Conservation (phyloP, 768 basidiomycete species). For the Termitomyces sp. region DNA sequence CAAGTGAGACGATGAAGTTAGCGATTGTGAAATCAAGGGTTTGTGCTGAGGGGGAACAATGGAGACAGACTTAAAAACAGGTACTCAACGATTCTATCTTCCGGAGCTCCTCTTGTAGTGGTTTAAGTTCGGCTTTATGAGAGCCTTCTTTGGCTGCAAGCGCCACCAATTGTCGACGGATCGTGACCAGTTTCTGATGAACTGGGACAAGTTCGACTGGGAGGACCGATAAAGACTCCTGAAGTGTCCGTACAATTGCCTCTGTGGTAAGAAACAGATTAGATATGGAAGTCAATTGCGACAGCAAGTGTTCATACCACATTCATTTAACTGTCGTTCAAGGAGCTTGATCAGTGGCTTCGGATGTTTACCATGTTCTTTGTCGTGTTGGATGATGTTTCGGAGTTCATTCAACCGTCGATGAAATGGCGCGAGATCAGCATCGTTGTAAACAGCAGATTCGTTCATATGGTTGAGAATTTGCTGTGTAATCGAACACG, state of each 20-base stretch:
- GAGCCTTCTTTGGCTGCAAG: constrained; percentile 86
- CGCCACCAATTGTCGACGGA: constrained; percentile 86
- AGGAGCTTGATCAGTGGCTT: constrained; percentile 86
- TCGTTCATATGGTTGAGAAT: constrained; percentile 95
- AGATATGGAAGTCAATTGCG: background rate
- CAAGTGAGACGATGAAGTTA: constrained; percentile 12
- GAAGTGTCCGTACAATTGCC: constrained; percentile 70
- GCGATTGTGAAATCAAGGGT: constrained; percentile 14
- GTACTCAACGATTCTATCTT: constrained; percentile 94
- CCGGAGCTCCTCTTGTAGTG: constrained; percentile 87
- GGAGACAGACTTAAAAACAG: constrained; percentile 33
- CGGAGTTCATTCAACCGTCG: constrained; percentile 79
- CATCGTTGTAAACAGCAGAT: constrained; percentile 89
- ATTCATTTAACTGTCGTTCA: constrained; percentile 87
- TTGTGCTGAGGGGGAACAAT: constrained; percentile 22
- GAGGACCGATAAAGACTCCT: constrained; percentile 82
- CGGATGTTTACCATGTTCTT: constrained; percentile 78
- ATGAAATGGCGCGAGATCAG: constrained; percentile 87
- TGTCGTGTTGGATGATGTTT: constrained; percentile 81
- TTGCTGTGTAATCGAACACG: constrained; percentile 56
- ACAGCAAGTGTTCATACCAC: constrained; percentile 58
- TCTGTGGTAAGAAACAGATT: constrained; percentile 44
- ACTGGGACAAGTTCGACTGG: constrained; percentile 89
- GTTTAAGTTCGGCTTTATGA: constrained; percentile 84
- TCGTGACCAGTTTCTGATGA: constrained; percentile 83